These are phyloP conservation scores for Calonectria fujianensis DNA, from an alignment of 2,329 filamentous ascomycete species.

Conservation along the genomic window DNA sequence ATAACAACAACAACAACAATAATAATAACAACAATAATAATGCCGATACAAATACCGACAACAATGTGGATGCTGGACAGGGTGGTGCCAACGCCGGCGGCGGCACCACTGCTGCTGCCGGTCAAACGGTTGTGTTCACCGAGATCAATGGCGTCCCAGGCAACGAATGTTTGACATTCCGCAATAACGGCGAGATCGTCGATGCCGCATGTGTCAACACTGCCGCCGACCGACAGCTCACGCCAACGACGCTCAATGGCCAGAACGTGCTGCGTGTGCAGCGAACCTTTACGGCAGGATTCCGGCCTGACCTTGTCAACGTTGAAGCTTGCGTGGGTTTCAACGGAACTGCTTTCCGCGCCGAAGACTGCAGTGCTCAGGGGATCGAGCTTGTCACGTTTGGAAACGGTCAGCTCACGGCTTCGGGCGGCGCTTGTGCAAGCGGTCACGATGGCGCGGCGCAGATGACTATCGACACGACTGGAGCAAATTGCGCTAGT, in stretches of 20 bases:
- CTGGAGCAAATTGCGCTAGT: conserved; percentile 33
- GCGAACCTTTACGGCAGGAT: conserved; percentile 44
- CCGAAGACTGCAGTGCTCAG: conserved; percentile 40
- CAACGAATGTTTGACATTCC: conserved; percentile 46
- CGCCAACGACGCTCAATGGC: conserved; percentile 38
- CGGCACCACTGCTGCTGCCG: conserved; percentile 8
- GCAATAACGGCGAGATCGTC: conserved; percentile 47
- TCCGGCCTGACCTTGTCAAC: conserved; percentile 41
- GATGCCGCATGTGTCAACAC: conserved; percentile 46
- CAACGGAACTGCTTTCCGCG: conserved; percentile 45
- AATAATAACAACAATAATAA: not conserved
- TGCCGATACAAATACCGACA: not conserved
- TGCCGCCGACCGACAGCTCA: conserved; percentile 43
- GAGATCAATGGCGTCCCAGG: conserved; percentile 43
- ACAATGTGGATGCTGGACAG: not conserved
- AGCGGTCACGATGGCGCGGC: conserved; percentile 41
- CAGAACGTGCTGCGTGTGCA: conserved; percentile 41
- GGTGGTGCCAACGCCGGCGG: conserved; percentile 17
- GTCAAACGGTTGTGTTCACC: conserved; percentile 43
- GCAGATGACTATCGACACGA: conserved; percentile 40
- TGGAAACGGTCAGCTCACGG: conserved; percentile 38
- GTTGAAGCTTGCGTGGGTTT: conserved; percentile 45
- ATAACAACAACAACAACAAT: conserved; percentile 3
- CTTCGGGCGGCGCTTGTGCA: conserved; percentile 40
- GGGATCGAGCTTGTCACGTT: conserved; percentile 43